Evolutionary conservation across 2,329 filamentous ascomycete genomes (phyloP), one percentile per base, ranked within the genome.

Genomic region (Paraphaeosphaeria minitans): DNA sequence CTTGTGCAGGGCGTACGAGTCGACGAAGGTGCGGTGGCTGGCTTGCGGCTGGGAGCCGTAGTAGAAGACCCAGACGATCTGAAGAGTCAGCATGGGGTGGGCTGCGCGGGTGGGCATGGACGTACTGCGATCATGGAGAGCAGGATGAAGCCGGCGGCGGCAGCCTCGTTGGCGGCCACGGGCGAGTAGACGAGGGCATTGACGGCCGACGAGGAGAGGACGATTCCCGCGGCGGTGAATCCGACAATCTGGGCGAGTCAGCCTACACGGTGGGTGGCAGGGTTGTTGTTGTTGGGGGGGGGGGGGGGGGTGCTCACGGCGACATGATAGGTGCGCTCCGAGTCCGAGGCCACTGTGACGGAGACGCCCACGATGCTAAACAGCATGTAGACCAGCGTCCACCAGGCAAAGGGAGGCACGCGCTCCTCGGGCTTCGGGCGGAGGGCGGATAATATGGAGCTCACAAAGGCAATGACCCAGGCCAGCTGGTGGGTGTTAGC

Each of bases 1-100:
- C 80, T 98, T 98, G 81, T 95, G 87, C 22, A 97, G 84, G 50
- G 95, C 93, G 73, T 97, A 97, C 0, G 94, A 97, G 79, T 99
- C 95, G 68, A 98, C 90, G 76, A 96, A 97, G 57, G 92, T 89
- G 69, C 94, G 91, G 63, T 93, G 91, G 55, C 89, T 86, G 16
- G 93, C 91, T 43, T 92, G 91, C 1, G 94, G 93, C 19, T 93
- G 90, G 2, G 94, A 97, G 70, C 95, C 95, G 72, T 97, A 99
- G 83, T 98, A 98, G 80, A 98, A 96, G 68, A 97, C 97, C 95
- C 95, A 99, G 59, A 98, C 87, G 69, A 97, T 91, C 93, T 97
- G 68, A 24, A 60, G 54, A 19, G 57, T 51, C 52, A 51, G 42
- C 33, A 16, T n/a, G 19, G 5, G 48, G 21, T 13, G 31, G 4